Evolutionary conservation across 176 grass and related monocot species (phyloP), one percentile per base, ranked within the genome.

Genomic region (Tuctoria greenei): DNA sequence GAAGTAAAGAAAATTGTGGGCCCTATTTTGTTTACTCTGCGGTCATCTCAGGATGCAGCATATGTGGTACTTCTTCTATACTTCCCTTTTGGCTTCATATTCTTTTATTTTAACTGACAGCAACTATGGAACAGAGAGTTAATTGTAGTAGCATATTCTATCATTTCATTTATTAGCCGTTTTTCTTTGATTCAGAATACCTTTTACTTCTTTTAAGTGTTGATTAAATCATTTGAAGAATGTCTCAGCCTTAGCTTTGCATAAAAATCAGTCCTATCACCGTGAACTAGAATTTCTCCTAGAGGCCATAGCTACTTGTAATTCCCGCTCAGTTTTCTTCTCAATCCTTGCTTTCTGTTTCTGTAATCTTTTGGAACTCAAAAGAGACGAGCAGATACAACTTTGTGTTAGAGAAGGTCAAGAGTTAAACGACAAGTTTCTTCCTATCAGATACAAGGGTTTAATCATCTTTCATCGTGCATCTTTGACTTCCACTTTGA

Each of bases 11-110:
- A 58, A 79, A 81, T 98, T 39, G 61, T 98, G 59, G 90, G 82
- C 38, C 95, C 95, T 0, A 75, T 98, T 76, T 74, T 98, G 49
- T 94, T 94, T 75, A 85, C 90, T 83, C 79, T 94, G 61, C 64
- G 89, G 14, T 92, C 95, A 10, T 94, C 89, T 79, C 81, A 72
- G 79, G 89, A 82, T 73, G 80, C 91, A 78, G 91, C 86, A 90
- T 90, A 98, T 86, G 91, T 92, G 89, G 95, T 94, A 90, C 73
- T 66, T 69, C 61, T 41, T 76, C 43, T 18, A 71, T 49, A 50
- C 42, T 27, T 68, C 12, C 20, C 60, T 55, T 72, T 65, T 63
- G 39, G 17, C 47, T 41, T 45, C 4, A 2, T 75, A 44, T 51
- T 37, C 31, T 14, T 31, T 47, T 0, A 63, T 42, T 69, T 54